These are phyloP conservation scores for Zychaea mexicana DNA, from an alignment of 371 early-diverging fungal species.

Conservation along the genomic window DNA sequence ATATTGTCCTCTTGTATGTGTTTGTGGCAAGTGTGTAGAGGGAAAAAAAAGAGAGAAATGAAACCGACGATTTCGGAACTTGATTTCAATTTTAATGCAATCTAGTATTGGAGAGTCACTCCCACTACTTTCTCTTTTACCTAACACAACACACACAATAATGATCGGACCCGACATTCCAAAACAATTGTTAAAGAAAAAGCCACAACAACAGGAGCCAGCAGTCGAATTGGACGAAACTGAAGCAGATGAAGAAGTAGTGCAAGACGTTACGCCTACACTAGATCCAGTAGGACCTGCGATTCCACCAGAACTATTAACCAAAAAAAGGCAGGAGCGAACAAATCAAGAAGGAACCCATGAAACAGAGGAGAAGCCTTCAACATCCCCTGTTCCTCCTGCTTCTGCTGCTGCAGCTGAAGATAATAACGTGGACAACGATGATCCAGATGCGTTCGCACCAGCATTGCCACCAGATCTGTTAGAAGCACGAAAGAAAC, in stretches of 20 bases:
- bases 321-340: neutral
- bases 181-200: conserved; percentile 25
- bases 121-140: neutral
- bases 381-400: neutral
- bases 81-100: neutral
- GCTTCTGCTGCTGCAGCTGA: neutral
- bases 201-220: conserved; percentile 1
- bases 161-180: conserved; percentile 38
- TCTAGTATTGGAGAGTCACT: too few species aligned
- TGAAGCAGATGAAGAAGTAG: neutral
- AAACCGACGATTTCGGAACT: neutral
- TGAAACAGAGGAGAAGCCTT: too few species aligned
- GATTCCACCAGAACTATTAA: neutral
- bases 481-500: conserved; percentile 36
- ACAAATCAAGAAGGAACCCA: neutral
- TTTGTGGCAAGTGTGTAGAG: too few species aligned
- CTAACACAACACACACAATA: neutral
- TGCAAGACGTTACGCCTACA: neutral
- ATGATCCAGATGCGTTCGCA: conserved; percentile 45
- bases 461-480: conserved; percentile 64
- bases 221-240: neutral
- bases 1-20: too few species aligned
- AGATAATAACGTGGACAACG: conserved; percentile 18
- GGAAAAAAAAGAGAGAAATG: neutral
- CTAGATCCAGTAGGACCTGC: neutral